phyloP scores from a whole-genome alignment of 495 filamentous ascomycete genomes.

The Pyronema omphalodes region DNA sequence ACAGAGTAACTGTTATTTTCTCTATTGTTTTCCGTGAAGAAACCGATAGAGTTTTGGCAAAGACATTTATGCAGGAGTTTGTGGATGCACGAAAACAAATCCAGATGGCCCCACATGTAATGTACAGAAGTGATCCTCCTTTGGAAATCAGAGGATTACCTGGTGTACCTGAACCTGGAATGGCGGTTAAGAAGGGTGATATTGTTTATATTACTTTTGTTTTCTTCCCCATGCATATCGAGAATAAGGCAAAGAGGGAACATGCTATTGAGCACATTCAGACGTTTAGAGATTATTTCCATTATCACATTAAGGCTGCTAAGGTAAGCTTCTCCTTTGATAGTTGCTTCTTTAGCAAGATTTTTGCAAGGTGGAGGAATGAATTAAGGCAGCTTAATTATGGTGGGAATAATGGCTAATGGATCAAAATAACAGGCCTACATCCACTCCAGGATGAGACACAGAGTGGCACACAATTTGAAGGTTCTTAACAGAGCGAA shows the following conservation, averaged over 20 bases:
- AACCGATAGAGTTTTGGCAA: conserved; percentile 90
- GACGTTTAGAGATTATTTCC: conserved; percentile 99
- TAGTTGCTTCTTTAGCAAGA: neutral
- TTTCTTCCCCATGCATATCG: conserved; percentile 87
- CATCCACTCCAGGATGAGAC: conserved; percentile 94
- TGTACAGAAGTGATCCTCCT: conserved; percentile 87
- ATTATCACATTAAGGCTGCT: conserved; percentile 99
- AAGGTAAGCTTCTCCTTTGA: conserved; percentile 37
- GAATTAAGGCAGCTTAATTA: neutral
- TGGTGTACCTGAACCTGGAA: conserved; percentile 41
- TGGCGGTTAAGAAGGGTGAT: conserved; percentile 46
- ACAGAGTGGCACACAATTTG: conserved; percentile 91
- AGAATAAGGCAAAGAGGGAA: conserved; percentile 45
- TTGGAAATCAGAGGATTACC: conserved; percentile 75
- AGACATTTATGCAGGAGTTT: conserved; percentile 90
- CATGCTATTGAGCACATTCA: conserved; percentile 98
- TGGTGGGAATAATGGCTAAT: neutral
- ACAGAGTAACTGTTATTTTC: conserved; percentile 97
- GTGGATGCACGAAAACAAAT: conserved; percentile 90
- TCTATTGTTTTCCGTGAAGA: conserved; percentile 95
- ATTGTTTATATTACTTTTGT: conserved; percentile 98
- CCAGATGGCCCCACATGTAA: conserved; percentile 96
- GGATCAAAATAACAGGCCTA: conserved; percentile 46
- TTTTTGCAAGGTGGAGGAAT: conserved; percentile 10
- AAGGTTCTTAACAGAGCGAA: conserved; percentile 78